Base-by-base conservation (phyloP, 306 rosid genomes). In the Vicia villosa region DNA sequence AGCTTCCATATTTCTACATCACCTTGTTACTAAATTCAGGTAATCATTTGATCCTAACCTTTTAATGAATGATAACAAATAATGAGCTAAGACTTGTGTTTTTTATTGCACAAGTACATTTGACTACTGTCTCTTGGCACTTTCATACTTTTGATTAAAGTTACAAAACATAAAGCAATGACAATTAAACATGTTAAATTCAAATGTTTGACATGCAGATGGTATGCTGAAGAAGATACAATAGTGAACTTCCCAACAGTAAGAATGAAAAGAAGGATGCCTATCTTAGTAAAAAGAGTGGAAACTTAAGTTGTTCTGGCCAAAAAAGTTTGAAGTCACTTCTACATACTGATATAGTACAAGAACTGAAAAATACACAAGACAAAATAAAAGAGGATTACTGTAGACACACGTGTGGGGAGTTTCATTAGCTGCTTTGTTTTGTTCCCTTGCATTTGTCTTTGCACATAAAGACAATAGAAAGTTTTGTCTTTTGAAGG, bases 11-110 rank as follows among this genome's bases (percentile, higher is more conserved):
- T 94, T 94, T 68, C 68, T 94, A 14, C 96, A 94, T 69, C 92
- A 91, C 79, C 81, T 94, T 21, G 91, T 90, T 66, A 94, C 99
- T 77, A 84, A 77, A 62, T 94, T 94, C 87, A 88, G 95, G 99
- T 88, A 82, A 51, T 40, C 24, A 8, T 51, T 43, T 62, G 34
- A 62, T 43, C 38, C 70, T 40, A 24, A 60, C 63, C 66, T 60
- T 60, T 79, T 66, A 26, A 24, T 20, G 36, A 16, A 34, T 77
- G 45, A 36, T 45, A 63, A 30, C 32, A 28, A 28, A 30, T 6
- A 32, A 32, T 32, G 37, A 32, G 37, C 6, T 32, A 62, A 50
- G 56, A 50, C 19, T 50, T 17, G 26, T 17, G 11, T 50, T 8
- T 50, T 50, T 50, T 26, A 50, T 50, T 17, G 14, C 24, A 50